Conservation (phyloP, 257 asterid species). For the Paulownia fortunei region DNA sequence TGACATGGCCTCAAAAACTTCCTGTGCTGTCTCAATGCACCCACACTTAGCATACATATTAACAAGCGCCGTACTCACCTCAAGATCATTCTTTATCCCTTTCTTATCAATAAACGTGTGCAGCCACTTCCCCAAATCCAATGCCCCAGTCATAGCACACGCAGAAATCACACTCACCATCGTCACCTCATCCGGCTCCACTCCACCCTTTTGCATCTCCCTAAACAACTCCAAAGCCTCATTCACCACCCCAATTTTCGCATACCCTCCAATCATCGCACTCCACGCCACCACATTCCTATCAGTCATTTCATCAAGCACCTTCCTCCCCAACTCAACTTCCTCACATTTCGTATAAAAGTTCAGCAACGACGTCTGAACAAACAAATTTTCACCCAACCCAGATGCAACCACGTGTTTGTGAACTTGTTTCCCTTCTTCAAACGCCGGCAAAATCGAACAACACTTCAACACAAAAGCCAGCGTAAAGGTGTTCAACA, state of each 20-base stretch:
- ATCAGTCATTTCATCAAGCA: conserved; percentile 77
- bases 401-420: conserved; percentile 63
- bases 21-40: conserved; percentile 62
- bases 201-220: conserved; percentile 64
- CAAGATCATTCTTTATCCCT: conserved; percentile 65
- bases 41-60: conserved; percentile 87
- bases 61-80: conserved; percentile 70
- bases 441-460: conserved; percentile 50
- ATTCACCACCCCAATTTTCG: conserved; percentile 63
- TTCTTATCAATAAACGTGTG: conserved; percentile 60
- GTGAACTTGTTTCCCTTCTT: conserved; percentile 73
- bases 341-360: conserved; percentile 68
- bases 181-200: conserved; percentile 71
- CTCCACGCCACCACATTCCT: conserved; percentile 77
- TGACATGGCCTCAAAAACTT: conserved; percentile 64
- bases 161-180: conserved; percentile 76
- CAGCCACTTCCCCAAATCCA: conserved; percentile 78
- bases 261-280: conserved; percentile 67
- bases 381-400: conserved; percentile 47
- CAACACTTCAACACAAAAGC: conserved; percentile 72
- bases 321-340: conserved; percentile 55
- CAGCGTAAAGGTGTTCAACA: conserved; percentile 64
- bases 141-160: conserved; percentile 68
- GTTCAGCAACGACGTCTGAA: conserved; percentile 68
- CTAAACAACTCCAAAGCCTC: conserved; percentile 68